phyloP scores from a whole-genome alignment of 495 filamentous ascomycete species.

The Podospora pseudoanserina region DNA sequence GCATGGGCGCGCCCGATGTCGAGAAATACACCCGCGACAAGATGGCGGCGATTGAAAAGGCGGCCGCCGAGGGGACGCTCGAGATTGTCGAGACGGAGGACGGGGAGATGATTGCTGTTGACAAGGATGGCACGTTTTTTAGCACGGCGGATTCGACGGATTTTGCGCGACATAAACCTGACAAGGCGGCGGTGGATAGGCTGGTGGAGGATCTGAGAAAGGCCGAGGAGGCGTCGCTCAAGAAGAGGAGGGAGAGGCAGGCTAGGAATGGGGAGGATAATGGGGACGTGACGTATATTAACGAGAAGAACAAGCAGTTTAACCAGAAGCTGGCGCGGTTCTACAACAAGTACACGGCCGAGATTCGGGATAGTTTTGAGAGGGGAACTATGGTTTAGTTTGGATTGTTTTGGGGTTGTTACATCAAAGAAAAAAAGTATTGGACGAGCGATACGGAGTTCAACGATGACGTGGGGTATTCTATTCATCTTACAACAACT shows the following conservation, averaged over 20 bases:
- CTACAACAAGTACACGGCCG: constrained; percentile 97
- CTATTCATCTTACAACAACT: constrained; percentile 8
- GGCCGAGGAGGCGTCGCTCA: constrained; percentile 79
- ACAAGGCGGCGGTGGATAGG: constrained; percentile 84
- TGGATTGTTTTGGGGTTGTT: not conserved
- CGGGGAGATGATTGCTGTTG: constrained; percentile 90
- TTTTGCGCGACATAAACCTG: constrained; percentile 82
- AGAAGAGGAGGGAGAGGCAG: constrained; percentile 76
- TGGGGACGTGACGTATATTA: constrained; percentile 95
- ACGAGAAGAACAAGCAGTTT: constrained; percentile 99
- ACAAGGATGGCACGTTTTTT: constrained; percentile 86
- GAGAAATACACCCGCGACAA: constrained; percentile 84
- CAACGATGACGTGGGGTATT: constrained; percentile 11
- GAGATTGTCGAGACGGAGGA: constrained; percentile 92
- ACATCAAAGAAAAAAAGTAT: not conserved
- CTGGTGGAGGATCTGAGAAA: constrained; percentile 81
- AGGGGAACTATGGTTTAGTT: constrained; percentile 80
- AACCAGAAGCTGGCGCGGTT: constrained; percentile 94
- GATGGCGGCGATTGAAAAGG: constrained; percentile 74
- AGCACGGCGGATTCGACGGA: constrained; percentile 75
- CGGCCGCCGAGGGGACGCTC: constrained; percentile 72
- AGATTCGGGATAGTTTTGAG: constrained; percentile 97
- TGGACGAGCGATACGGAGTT: constrained; percentile 16
- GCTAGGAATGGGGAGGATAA: constrained; percentile 69
- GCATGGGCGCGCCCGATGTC: constrained; percentile 62